These are phyloP conservation scores for Suhomyces faveliae DNA, from an alignment of 805 yeast species.

Conservation along the genomic window DNA sequence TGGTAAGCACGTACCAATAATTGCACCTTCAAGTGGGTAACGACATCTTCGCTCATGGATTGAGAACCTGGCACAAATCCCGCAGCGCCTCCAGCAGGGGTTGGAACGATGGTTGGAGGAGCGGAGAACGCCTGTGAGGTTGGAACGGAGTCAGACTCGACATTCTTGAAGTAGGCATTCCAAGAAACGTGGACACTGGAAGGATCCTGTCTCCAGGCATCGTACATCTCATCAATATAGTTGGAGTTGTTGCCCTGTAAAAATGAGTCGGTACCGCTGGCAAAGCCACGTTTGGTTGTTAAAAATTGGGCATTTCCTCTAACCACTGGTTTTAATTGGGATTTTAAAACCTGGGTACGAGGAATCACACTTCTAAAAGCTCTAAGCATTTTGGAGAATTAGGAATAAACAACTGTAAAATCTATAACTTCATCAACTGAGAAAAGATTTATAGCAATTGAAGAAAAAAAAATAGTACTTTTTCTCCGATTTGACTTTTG, in stretches of 20 bases:
- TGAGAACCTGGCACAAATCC: constrained; percentile 53
- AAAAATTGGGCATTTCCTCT: constrained; percentile 8
- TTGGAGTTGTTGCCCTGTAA: constrained; percentile 81
- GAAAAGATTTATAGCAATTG: background rate
- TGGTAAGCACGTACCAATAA: constrained; percentile 96
- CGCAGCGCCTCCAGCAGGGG: constrained; percentile 73
- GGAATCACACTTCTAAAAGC: constrained; percentile 40
- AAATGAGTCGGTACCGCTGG: constrained; percentile 64
- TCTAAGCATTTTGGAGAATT: constrained; percentile 35
- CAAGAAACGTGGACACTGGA: constrained; percentile 90
- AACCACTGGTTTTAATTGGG: constrained; percentile 17
- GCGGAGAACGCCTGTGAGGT: constrained; percentile 78
- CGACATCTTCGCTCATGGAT: constrained; percentile 59
- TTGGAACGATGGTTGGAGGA: constrained; percentile 87
- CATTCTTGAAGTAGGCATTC: constrained; percentile 94
- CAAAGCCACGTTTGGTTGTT: constrained; percentile 24
- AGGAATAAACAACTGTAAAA: background rate
- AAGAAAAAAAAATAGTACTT: background rate
- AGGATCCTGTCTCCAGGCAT: constrained; percentile 91
- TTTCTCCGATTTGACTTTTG: background rate
- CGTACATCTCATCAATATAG: constrained; percentile 97
- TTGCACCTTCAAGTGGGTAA: constrained; percentile 91
- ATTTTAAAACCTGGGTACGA: constrained; percentile 33
- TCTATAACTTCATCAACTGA: constrained; percentile 6
- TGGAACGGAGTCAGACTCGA: constrained; percentile 68